Evolutionary conservation across 768 basidiomycete species (phyloP).

Genomic region (Rhodotorula diobovata): DNA sequence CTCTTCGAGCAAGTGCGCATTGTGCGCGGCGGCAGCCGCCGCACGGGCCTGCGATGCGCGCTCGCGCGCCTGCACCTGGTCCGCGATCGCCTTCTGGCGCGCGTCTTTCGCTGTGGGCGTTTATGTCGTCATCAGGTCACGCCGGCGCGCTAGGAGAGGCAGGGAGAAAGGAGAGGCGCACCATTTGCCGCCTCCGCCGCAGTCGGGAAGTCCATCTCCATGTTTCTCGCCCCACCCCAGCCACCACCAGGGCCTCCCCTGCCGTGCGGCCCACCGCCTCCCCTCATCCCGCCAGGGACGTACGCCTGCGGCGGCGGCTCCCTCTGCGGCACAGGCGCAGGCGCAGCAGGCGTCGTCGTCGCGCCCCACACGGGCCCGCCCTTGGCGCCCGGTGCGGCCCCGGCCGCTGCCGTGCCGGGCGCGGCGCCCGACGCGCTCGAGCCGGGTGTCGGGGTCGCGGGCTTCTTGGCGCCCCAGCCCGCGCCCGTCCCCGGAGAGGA

Average conservation of each 20-base stretch:
- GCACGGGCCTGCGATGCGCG: slow-evolving; percentile 50
- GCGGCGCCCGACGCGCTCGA: background rate
- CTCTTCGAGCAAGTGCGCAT: slow-evolving; percentile 68
- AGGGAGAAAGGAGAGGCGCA: slow-evolving; percentile 41
- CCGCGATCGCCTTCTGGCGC: slow-evolving; percentile 22
- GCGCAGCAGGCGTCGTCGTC: too few relatives aligned
- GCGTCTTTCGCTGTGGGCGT: slow-evolving; percentile 39
- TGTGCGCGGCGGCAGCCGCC: slow-evolving; percentile 57
- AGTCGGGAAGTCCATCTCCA: slow-evolving; percentile 75
- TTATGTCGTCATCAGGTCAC: slow-evolving; percentile 19
- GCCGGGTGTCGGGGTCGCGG: background rate
- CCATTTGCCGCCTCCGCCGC: slow-evolving; percentile 91
- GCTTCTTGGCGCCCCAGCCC: background rate
- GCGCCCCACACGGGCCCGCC: background rate
- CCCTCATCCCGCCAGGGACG: slow-evolving; percentile 48
- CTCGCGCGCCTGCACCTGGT: slow-evolving; percentile 41
- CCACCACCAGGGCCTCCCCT: slow-evolving; percentile 53
- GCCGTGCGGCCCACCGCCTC: slow-evolving; percentile 63
- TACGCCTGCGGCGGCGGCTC: slow-evolving; percentile 5
- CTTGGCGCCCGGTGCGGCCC: background rate
- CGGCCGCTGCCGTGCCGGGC: too few relatives aligned
- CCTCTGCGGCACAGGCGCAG: too few relatives aligned
- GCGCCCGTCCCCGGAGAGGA: background rate
- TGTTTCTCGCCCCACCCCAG: slow-evolving; percentile 21
- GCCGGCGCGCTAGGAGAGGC: background rate